These are phyloP conservation scores for Fusarium nematophilum DNA, from an alignment of 2,329 filamentous ascomycete genomes.

Conservation along the genomic window DNA sequence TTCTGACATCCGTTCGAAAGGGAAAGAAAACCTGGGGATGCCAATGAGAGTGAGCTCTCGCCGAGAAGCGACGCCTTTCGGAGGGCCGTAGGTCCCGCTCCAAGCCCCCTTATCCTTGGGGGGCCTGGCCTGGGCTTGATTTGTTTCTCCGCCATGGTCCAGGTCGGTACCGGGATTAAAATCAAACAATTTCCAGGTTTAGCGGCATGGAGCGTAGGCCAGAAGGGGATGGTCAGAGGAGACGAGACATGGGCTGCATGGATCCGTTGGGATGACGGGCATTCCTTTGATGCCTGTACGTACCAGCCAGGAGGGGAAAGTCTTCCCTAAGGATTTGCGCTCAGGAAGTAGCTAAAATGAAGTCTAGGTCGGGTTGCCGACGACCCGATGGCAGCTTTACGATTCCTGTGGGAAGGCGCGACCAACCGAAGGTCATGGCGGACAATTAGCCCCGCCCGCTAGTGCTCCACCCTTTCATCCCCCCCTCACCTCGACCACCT, in stretches of 20 bases:
- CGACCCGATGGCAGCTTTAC: conserved; percentile 37
- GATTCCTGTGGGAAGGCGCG: conserved; percentile 21
- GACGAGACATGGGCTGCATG: no score
- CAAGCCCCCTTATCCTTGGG: conserved; percentile 26
- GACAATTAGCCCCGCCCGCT: conserved; percentile 5
- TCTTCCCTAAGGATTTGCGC: no score
- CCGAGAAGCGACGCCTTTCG: conserved; percentile 42
- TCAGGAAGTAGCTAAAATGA: no score
- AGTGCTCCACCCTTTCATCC: not conserved
- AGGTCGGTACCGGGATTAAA: conserved; percentile 29
- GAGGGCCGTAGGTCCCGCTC: conserved; percentile 27
- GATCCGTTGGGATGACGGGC: no score
- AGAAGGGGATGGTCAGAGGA: not conserved
- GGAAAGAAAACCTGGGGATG: conserved; percentile 40
- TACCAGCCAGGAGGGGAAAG: no score
- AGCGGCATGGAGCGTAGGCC: conserved; percentile 10
- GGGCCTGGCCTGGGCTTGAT: conserved; percentile 14
- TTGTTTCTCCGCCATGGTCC: conserved; percentile 23
- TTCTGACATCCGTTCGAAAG: conserved; percentile 7
- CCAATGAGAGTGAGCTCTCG: conserved; percentile 39
- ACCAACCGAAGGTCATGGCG: conserved; percentile 39
- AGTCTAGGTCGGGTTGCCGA: conserved; percentile 33
- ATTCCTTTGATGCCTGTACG: no score
- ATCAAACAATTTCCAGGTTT: conserved; percentile 19
- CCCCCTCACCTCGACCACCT: not conserved